These are phyloP conservation scores for Eremothecium sinecaudum DNA, from an alignment of 1,139 yeast species.

Conservation along the genomic window DNA sequence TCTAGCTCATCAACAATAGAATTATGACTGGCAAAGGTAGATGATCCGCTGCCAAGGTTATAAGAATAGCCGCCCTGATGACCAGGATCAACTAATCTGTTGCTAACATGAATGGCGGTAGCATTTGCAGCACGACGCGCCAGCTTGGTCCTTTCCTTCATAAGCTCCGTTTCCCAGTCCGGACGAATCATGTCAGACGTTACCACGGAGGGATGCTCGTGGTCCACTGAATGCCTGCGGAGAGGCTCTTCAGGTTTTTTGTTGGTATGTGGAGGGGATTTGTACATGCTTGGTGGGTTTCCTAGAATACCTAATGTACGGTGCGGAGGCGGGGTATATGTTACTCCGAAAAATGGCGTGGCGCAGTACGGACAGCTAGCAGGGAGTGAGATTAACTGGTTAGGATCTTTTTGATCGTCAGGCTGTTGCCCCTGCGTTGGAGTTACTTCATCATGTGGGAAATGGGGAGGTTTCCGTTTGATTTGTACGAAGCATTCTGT, in stretches of 20 bases:
- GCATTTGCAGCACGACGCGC: constrained; percentile 92
- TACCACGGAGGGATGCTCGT: constrained; percentile 56
- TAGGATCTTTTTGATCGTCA: constrained; percentile 38
- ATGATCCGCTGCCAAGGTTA: constrained; percentile 51
- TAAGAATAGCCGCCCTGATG: constrained; percentile 12
- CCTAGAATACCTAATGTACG: constrained; percentile 50
- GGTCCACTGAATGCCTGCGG: constrained; percentile 45
- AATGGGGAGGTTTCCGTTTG: constrained; percentile 88
- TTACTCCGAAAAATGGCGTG: constrained; percentile 74
- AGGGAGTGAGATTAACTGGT: constrained; percentile 69
- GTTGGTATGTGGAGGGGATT: constrained; percentile 19
- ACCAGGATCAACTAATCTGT: constrained; percentile 47
- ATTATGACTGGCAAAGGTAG: constrained; percentile 30
- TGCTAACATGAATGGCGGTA: constrained; percentile 72
- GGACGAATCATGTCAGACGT: constrained; percentile 80
- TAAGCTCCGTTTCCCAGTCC: constrained; percentile 76
- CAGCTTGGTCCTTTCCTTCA: constrained; percentile 60
- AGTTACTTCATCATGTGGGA: constrained; percentile 63
- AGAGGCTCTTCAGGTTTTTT: constrained; percentile 16
- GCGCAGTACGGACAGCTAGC: constrained; percentile 95
- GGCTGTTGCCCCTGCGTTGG: constrained; percentile 29
- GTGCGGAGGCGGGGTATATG: constrained; percentile 55
- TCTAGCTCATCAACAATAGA: constrained; percentile 40
- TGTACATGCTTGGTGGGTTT: constrained; percentile 31
- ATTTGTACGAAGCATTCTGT: constrained; percentile 96